A percentile compares a stretch with the other conserved stretches of the same genome.
Evolutionary conservation across 2,329 filamentous ascomycete species (phyloP).

Genomic region (Torrubiella hemipterigena): DNA sequence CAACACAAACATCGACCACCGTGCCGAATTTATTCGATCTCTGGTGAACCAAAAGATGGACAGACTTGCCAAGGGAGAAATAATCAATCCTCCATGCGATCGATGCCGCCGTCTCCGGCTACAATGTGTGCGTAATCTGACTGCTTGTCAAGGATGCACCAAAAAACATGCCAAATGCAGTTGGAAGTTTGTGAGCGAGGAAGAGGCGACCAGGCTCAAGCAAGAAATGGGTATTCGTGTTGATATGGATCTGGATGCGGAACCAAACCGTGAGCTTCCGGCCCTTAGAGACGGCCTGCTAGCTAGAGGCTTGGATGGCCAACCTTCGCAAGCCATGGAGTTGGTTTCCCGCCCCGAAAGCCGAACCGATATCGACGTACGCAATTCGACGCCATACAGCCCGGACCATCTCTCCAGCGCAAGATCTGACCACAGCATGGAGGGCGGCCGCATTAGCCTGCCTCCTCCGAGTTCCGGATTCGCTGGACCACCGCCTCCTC

Average conservation of each 20-base stretch:
- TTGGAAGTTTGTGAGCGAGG: conserved; percentile 70
- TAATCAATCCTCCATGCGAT: conserved; percentile 74
- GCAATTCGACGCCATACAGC: conserved; percentile 5
- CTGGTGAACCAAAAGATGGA: conserved; percentile 69
- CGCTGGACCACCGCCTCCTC: conserved; percentile 4
- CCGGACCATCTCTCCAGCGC: conserved; percentile 6
- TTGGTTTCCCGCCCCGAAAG: conserved; percentile 5
- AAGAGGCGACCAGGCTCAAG: conserved; percentile 38
- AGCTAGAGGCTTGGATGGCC: background rate
- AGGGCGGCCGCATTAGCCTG: conserved; percentile 3
- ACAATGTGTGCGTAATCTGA: conserved; percentile 75
- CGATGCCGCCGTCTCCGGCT: conserved; percentile 69
- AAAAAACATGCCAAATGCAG: conserved; percentile 84
- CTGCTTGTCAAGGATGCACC: conserved; percentile 76
- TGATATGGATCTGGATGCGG: conserved; percentile 1
- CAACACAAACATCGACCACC: conserved; percentile 12
- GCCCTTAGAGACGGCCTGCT: background rate
- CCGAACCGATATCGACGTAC: conserved; percentile 6
- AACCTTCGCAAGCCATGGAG: conserved; percentile 3
- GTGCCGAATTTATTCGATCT: conserved; percentile 23
- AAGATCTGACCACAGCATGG: conserved; percentile 5
- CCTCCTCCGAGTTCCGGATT: conserved; percentile 3
- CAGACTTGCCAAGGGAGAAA: conserved; percentile 58
- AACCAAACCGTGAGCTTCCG: background rate
- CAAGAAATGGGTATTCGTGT: conserved; percentile 13